Evolutionary conservation across 805 yeast species (phyloP), one percentile per base, ranked within the genome.

Genomic region (Cyberlindnera veronae): DNA sequence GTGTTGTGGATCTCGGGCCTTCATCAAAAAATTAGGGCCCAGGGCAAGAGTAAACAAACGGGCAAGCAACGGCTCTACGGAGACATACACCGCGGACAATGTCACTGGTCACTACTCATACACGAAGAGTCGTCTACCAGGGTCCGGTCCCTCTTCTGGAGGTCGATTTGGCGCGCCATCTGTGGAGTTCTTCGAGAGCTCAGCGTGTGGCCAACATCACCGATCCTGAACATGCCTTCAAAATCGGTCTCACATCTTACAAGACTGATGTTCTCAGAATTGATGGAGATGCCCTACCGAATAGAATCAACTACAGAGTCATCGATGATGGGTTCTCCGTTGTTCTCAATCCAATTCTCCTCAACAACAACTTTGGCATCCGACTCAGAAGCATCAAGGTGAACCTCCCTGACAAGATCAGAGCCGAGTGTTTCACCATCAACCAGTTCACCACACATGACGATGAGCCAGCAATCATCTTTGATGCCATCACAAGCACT

Each of bases 401-500:
- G 39, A 48, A 50, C 31, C 49, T 71, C 13, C 77, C 79, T 4
- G 66, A 64, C 31, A 32, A 44, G 17, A 50, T 70, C 6, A 51
- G 58, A 26, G 36, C 56, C 1, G 51, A 63, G 32, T 75, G 80
- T 46, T 39, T 72, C 2, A 45, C 64, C 0, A 46, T 73, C 4
- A 41, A 59, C 9, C 67, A 68, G 24, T 57, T 57, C 23, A 50
- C 49, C 3, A 56, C 54, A 3, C 49, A 41, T 8, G 62, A 57
- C 8, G 61, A 55, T 5, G 43, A 40, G 5, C 36, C 29, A 3
- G 44, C 42, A 3, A 45, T 80, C 0, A 50, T 77, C n/a, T 45
- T 79, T 15, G 87, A 82, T 56, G 50, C 77, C 8, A 62, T 84
- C 13, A 76, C 80, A 21, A 68, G 64, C 17, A 60, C 65, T 16